Base-by-base conservation (phyloP, 768 basidiomycete species). In the Daedaleopsis sinensis region DNA sequence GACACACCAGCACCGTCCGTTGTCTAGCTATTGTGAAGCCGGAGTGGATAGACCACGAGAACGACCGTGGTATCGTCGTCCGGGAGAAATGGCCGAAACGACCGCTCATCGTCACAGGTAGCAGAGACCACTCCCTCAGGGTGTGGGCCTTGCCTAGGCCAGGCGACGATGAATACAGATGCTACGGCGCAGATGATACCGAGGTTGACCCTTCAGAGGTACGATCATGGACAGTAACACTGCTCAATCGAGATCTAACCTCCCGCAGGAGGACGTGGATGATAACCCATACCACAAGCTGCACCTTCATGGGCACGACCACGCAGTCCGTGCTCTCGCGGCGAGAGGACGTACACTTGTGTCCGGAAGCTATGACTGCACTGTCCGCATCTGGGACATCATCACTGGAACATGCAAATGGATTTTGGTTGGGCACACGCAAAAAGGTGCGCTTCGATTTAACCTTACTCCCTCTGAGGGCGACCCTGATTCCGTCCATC, bases 21-120 rank as follows among this genome's bases (percentile, higher is more conserved):
- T 98, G 96, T 76, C 80, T 99, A 9, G 91, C 96, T 43, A 96
- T 99, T 64, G 92, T 98, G 56, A 94, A 96, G 71, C 96, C 96
- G 0, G 94, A 95, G 69, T 83, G 85, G 82, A 81, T 96, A 8
- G 88, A 91, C 62, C 82, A 89, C 15, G 87, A 90, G 71, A 78
- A 81, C 36, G 88, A 90, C 57, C 75, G 79, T n/a, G 70, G 70
- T 15, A 86, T 88, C 8, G 74, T 83, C 47, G 78, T 88, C 52
- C 85, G 84, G 66, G 90, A 94, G 75, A 89, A 85, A 62, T 83
- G 86, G 79, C 89, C 89, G 37, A 87, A 89, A 57, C 84, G 83
- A 64, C 84, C 89, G 32, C 74, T 89, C 70, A 86, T 90, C 53
- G 88, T 90, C 37, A 90, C 89, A 2, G 89, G 89, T 19, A 89